Conservation (phyloP, 441 rosid genomes). For the Populus hybrid region DNA sequence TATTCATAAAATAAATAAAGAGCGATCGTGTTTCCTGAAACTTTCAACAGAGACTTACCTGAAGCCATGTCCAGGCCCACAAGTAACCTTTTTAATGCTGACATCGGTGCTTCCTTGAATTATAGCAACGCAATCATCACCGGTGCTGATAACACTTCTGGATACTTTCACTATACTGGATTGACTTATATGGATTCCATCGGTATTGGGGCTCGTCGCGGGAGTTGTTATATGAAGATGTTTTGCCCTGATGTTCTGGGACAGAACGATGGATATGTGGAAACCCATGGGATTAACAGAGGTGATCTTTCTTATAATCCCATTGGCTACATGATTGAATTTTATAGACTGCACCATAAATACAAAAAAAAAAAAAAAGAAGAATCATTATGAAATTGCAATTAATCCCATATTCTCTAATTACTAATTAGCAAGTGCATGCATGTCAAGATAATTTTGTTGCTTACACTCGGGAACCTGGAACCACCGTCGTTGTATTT, state of each 20-base stretch:
- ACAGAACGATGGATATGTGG: constrained; percentile 46
- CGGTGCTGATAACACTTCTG: constrained; percentile 33
- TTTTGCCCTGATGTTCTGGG: constrained; percentile 29
- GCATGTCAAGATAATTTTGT: not conserved
- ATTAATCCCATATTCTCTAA: no score
- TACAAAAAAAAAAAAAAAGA: not conserved
- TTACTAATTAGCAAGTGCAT: not conserved
- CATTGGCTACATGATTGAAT: constrained; percentile 31
- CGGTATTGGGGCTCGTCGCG: constrained; percentile 56
- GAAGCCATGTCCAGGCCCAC: constrained; percentile 84
- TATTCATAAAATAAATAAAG: not conserved
- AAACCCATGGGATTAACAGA: constrained; percentile 63
- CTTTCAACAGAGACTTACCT: constrained; percentile 29
- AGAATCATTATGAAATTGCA: not conserved
- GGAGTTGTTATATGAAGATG: constrained; percentile 40
- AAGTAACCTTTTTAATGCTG: constrained; percentile 38
- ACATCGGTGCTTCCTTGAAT: constrained; percentile 47
- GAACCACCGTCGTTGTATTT: constrained; percentile 24
- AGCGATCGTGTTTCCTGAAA: not conserved
- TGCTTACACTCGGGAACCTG: constrained; percentile 49
- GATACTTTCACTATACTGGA: constrained; percentile 37
- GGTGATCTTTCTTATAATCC: constrained; percentile 28
- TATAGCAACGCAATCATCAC: constrained; percentile 61
- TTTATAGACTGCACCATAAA: constrained; percentile 35
- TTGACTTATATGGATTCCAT: constrained; percentile 59